These are phyloP conservation scores for Apiospora kogelbergensis DNA, from an alignment of 2,329 filamentous ascomycete species.

Conservation along the genomic window DNA sequence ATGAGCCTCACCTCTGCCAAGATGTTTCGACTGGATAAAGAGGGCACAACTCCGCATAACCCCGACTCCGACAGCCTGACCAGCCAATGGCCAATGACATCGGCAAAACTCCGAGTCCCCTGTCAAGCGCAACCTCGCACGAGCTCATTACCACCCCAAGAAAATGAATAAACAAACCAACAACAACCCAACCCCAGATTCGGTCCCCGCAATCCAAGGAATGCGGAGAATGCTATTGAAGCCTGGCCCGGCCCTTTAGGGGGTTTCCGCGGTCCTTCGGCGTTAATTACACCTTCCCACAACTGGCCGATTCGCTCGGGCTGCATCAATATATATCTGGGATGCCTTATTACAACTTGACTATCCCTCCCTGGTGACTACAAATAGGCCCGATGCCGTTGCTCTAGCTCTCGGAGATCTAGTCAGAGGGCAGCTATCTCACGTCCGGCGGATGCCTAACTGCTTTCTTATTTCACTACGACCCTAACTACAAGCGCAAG, in stretches of 20 bases:
- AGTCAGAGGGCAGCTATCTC: background rate
- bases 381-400: slow-evolving; percentile 6
- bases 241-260: background rate
- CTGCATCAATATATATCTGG: background rate
- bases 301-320: background rate
- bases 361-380: background rate
- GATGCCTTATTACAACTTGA: background rate
- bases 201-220: background rate
- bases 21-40: background rate
- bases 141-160: background rate
- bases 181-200: slow-evolving; percentile 4
- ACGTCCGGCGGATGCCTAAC: background rate
- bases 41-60: slow-evolving; percentile 8
- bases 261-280: background rate
- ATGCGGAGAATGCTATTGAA: background rate
- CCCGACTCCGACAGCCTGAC: slow-evolving; percentile 6
- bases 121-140: background rate
- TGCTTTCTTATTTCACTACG: background rate
- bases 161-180: background rate
- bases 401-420: background rate
- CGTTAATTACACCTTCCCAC: background rate
- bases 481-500: background rate
- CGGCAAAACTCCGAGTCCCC: background rate
- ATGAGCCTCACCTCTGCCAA: background rate
- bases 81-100: background rate